These are phyloP conservation scores for Kwoniella shandongensis DNA, from an alignment of 768 basidiomycete genomes.

Conservation along the genomic window DNA sequence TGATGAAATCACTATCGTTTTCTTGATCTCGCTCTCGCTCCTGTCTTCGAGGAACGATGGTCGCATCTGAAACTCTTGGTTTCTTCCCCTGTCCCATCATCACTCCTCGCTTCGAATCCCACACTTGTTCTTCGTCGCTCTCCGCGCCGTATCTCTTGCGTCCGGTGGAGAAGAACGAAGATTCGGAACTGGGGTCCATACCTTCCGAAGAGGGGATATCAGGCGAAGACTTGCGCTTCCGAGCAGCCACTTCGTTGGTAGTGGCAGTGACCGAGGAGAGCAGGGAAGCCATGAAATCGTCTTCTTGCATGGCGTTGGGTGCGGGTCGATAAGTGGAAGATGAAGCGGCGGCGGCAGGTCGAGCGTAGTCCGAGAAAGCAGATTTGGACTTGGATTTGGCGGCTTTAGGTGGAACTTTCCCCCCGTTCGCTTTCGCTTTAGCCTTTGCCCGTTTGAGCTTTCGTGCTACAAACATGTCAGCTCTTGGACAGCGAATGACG, in stretches of 20 bases:
- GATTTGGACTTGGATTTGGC: conserved; percentile 57
- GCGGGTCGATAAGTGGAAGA: conserved; percentile 70
- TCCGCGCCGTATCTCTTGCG: conserved; percentile 42
- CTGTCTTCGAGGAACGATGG: conserved; percentile 26
- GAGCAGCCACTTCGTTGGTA: conserved; percentile 37
- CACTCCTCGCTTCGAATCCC: conserved; percentile 29
- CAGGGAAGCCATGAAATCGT: conserved; percentile 82
- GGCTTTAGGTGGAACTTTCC: conserved; percentile 33
- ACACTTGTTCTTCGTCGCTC: conserved; percentile 36
- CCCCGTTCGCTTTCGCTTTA: conserved; percentile 26
- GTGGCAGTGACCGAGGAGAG: conserved; percentile 60
- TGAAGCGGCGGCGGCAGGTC: conserved; percentile 54
- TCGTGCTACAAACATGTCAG: conserved; percentile 28
- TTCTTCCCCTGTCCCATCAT: conserved; percentile 51
- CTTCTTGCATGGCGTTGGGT: conserved; percentile 74
- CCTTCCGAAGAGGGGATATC: conserved; percentile 47
- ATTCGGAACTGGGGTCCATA: conserved; percentile 42
- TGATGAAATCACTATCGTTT: conserved; percentile 30
- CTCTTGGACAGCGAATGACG: conserved; percentile 7
- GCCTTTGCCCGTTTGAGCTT: conserved; percentile 36
- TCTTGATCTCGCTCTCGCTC: conserved; percentile 14
- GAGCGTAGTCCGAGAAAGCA: conserved; percentile 43
- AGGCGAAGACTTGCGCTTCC: conserved; percentile 61
- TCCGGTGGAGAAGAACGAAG: conserved; percentile 27
- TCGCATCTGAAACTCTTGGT: conserved; percentile 41